phyloP scores from a whole-genome alignment of 495 filamentous ascomycete genomes.

The Geoglossum glabrum region DNA sequence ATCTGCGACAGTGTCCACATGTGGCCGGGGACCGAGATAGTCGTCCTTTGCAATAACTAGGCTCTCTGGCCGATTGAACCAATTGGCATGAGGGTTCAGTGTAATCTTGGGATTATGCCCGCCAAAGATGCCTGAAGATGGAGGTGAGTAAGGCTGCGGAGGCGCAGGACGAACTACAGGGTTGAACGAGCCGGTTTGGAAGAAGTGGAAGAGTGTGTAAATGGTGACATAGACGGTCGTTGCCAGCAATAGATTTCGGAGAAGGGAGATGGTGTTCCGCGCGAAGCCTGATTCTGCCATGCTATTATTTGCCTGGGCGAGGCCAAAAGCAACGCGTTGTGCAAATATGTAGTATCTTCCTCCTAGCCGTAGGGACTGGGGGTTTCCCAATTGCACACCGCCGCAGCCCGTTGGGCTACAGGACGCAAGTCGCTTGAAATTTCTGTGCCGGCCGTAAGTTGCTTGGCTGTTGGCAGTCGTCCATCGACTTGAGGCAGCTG shows the following conservation, averaged over 20 bases:
- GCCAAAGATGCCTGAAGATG: constrained; percentile 8
- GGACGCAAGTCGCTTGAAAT: background rate
- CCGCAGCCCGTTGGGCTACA: background rate
- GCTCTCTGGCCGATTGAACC: constrained; percentile 26
- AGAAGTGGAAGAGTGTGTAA: constrained; percentile 15
- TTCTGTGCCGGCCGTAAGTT: too few species aligned
- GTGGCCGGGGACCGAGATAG: constrained; percentile 27
- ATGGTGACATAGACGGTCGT: constrained; percentile 15
- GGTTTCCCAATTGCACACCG: background rate
- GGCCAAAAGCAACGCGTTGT: background rate
- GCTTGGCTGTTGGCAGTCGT: background rate
- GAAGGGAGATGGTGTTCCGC: constrained; percentile 15
- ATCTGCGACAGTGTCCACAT: constrained; percentile 31
- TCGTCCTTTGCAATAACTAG: constrained; percentile 28
- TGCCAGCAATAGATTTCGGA: constrained; percentile 21
- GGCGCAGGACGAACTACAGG: background rate
- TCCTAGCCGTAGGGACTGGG: background rate
- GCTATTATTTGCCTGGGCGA: background rate
- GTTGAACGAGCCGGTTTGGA: constrained; percentile 15
- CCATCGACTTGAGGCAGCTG: background rate
- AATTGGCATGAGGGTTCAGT: constrained; percentile 26
- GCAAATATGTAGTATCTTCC: too few species aligned
- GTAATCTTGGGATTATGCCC: constrained; percentile 9
- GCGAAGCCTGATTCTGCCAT: constrained; percentile 14
- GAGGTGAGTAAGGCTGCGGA: constrained; percentile 6